phyloP scores from a whole-genome alignment of 768 basidiomycete species.

The Chalciporus piperatus region DNA sequence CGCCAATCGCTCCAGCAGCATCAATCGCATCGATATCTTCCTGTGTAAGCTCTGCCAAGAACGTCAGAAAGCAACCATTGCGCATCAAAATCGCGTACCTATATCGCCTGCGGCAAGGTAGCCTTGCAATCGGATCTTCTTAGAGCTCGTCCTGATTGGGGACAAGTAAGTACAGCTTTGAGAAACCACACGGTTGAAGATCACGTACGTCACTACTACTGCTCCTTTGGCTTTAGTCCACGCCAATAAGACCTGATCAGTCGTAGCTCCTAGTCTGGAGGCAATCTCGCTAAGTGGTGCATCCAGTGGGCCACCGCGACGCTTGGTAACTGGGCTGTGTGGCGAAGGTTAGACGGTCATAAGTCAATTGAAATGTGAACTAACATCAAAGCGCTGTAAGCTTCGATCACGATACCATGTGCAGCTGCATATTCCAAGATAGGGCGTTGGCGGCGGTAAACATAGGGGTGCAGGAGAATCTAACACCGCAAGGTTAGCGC shows the following conservation, averaged over 20 bases:
- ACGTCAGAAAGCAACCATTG: neutral
- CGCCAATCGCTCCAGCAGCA: slow-evolving; percentile 43
- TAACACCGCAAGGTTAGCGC: slow-evolving; percentile 22
- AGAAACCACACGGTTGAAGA: neutral
- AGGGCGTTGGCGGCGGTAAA: slow-evolving; percentile 49
- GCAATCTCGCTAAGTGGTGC: slow-evolving; percentile 55
- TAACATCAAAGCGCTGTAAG: slow-evolving; percentile 66
- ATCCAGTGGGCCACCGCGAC: slow-evolving; percentile 64
- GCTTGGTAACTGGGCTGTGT: slow-evolving; percentile 54
- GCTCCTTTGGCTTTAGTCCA: slow-evolving; percentile 72
- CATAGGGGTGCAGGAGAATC: slow-evolving; percentile 74
- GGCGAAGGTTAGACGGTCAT: neutral
- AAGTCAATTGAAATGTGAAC: slow-evolving; percentile 14
- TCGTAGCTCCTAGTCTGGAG: slow-evolving; percentile 44
- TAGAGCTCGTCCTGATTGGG: slow-evolving; percentile 55
- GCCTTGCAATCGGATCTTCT: slow-evolving; percentile 59
- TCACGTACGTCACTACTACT: slow-evolving; percentile 56
- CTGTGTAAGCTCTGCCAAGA: slow-evolving; percentile 42
- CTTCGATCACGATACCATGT: slow-evolving; percentile 67
- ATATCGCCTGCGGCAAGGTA: slow-evolving; percentile 70
- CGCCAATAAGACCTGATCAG: slow-evolving; percentile 68
- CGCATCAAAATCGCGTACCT: slow-evolving; percentile 27
- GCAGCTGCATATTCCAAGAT: slow-evolving; percentile 55
- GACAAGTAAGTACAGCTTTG: neutral
- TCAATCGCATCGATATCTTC: slow-evolving; percentile 58